phyloP scores from a whole-genome alignment of 2,329 filamentous ascomycete species.

The Stagonosporopsis vannaccii region DNA sequence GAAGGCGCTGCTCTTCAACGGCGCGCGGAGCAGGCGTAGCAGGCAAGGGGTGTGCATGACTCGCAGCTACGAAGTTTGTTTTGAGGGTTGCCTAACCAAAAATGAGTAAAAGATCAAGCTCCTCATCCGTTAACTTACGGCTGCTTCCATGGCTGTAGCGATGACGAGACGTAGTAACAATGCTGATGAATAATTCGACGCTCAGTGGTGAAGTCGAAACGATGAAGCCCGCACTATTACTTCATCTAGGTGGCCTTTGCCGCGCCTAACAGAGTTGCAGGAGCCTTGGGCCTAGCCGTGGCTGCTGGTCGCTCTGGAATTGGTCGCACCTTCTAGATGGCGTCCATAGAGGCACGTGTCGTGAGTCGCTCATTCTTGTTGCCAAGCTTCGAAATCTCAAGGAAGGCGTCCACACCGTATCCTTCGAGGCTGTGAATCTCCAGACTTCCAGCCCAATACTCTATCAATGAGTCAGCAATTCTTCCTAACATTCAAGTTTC shows the following conservation, averaged over 20 bases:
- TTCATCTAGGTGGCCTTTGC: not conserved
- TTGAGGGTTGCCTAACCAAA: conserved; percentile 11
- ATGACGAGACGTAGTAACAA: not conserved
- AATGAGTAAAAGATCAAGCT: not conserved
- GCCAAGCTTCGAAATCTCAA: conserved; percentile 94
- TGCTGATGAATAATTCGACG: conserved; percentile 17
- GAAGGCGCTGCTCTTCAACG: conserved; percentile 4
- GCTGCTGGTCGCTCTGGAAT: not conserved
- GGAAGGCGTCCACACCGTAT: conserved; percentile 93
- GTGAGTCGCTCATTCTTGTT: conserved; percentile 97
- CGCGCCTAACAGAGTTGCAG: not conserved
- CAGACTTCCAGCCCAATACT: conserved; percentile 95
- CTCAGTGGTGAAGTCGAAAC: not conserved
- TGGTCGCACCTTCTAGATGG: conserved; percentile 43
- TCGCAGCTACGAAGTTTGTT: not conserved
- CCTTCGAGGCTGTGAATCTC: conserved; percentile 93
- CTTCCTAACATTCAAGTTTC: not conserved
- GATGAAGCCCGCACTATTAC: not conserved
- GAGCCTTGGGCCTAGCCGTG: not conserved
- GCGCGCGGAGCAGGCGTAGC: not conserved
- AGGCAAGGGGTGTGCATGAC: conserved; percentile 30
- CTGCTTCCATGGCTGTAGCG: not conserved
- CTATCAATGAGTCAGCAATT: conserved; percentile 44
- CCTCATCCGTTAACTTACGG: not conserved
- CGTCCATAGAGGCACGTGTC: conserved; percentile 61